Percentiles rank a stretch among this genome's conserved stretches.
These are phyloP conservation scores for Quercus engelmannii DNA, from an alignment of 306 rosid species.

Conservation along the genomic window DNA sequence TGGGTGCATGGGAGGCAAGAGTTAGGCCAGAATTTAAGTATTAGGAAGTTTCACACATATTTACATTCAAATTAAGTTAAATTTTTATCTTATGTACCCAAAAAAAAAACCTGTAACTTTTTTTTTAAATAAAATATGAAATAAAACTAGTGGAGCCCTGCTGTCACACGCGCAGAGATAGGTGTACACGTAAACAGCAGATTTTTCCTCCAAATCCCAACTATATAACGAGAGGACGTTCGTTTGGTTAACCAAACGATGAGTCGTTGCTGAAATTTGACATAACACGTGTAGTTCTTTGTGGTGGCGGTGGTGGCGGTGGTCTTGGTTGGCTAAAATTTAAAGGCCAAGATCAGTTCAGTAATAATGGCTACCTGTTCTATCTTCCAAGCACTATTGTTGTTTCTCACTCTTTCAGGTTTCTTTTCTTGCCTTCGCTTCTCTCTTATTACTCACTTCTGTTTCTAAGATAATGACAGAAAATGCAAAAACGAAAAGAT, in stretches of 20 bases:
- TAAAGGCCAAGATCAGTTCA: constrained; percentile 34
- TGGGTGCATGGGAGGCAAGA: no score
- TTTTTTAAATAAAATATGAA: no score
- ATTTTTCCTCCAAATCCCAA: no score
- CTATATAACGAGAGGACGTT: neutral
- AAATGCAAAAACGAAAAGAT: neutral
- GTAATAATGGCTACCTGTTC: constrained; percentile 34
- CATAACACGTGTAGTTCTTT: neutral
- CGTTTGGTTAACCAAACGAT: constrained; percentile 2
- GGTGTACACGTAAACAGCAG: no score
- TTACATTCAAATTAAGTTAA: no score
- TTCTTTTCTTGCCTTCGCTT: neutral
- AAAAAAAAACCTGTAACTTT: no score
- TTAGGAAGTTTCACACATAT: rapidly evolving
- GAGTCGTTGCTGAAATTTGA: constrained; percentile 8
- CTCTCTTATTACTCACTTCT: constrained; percentile 17
- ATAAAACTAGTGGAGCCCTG: no score
- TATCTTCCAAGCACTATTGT: constrained; percentile 33
- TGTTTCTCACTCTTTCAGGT: constrained; percentile 58
- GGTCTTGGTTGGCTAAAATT: neutral
- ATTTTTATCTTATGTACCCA: no score
- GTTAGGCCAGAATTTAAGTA: rapidly evolving
- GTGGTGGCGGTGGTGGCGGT: neutral
- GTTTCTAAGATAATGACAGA: constrained; percentile 15
- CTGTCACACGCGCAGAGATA: no score